A percentile compares a stretch with the other conserved stretches of the same genome.
These are phyloP conservation scores for Mucor lusitanicus DNA, from an alignment of 371 early-diverging fungal species.

Conservation along the genomic window DNA sequence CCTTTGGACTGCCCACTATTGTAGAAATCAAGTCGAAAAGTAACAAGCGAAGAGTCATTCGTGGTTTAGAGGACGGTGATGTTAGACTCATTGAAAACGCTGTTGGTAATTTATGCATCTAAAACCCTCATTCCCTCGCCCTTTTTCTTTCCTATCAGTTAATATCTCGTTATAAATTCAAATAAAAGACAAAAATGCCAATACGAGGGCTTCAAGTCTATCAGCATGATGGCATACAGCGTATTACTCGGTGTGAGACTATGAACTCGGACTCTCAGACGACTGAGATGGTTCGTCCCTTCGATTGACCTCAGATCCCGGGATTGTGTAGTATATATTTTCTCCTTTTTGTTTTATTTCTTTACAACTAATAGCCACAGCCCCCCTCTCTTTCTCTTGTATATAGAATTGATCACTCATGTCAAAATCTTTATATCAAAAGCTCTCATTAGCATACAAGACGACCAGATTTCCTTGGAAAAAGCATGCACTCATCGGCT, in stretches of 20 bases:
- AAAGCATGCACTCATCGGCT: slow-evolving; percentile 59
- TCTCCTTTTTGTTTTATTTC: background rate
- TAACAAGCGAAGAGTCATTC: slow-evolving; percentile 44
- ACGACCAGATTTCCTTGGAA: slow-evolving; percentile 54
- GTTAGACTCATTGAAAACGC: slow-evolving; percentile 50
- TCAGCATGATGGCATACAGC: no score
- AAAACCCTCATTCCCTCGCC: background rate
- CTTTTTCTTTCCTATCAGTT: background rate
- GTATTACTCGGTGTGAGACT: no score
- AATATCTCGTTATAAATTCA: background rate
- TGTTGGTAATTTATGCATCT: slow-evolving; percentile 34
- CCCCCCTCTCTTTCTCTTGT: background rate
- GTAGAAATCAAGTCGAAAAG: slow-evolving; percentile 27
- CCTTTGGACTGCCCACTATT: slow-evolving; percentile 32
- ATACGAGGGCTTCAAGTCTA: no score
- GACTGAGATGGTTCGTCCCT: background rate
- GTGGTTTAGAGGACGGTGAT: slow-evolving; percentile 49
- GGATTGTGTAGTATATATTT: background rate
- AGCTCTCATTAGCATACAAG: slow-evolving; percentile 35
- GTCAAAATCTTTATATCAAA: slow-evolving; percentile 30
- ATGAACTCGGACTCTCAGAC: background rate
- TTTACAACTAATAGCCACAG: background rate
- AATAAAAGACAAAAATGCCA: background rate
- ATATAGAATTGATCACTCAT: background rate
- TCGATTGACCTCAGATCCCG: background rate